Evolutionary conservation across 2,329 filamentous ascomycete species (phyloP), one percentile per base, ranked within the genome.

Genomic region (Microdochium nivale): DNA sequence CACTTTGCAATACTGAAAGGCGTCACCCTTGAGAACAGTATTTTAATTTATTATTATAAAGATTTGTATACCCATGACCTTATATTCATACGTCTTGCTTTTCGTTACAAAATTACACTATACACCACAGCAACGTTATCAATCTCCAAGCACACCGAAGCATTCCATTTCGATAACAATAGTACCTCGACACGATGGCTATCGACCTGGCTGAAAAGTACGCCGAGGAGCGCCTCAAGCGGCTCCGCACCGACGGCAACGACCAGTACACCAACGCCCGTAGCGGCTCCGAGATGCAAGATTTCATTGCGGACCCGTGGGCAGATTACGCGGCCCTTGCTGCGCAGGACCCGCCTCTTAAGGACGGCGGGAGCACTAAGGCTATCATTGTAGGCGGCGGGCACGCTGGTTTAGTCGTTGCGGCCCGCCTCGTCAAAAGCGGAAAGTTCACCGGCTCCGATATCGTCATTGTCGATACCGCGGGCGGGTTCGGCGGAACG

Each of bases 401-500:
- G 1, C 73, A 66, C 55, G 69, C 68, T 10, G 73, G 71, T 5
- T 65, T 74, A 23, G 58, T 73, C 4, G 67, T 66, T 51, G 72
- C 70, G 4, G 67, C 67, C 1, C 60, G 67, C 2, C 55, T 74
- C 23, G 60, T 73, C 21, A n/a, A n/a, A n/a, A n/a, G n/a, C n/a
- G 59, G 72, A 53, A 58, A 64, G 3, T 60, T 71, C 53, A 53
- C 48, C 11, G 52, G 60, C 9, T 56, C 62, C 4, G 65, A 72
- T 47, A 66, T 75, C 25, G 54, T 64, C 16, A 66, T 75, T 33
- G 58, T 74, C 10, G 73, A 76, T 55, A 76, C 63, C 21, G 73
- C 72, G 2, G 71, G 70, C 3, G 71, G 70, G 5, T 76, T 75
- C 58, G 73, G 74, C 3, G 73, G 74, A 0, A 74, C 71, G 1